These are phyloP conservation scores for Dissophora globulifera DNA, from an alignment of 192 early-diverging fungal genomes.

Conservation along the genomic window DNA sequence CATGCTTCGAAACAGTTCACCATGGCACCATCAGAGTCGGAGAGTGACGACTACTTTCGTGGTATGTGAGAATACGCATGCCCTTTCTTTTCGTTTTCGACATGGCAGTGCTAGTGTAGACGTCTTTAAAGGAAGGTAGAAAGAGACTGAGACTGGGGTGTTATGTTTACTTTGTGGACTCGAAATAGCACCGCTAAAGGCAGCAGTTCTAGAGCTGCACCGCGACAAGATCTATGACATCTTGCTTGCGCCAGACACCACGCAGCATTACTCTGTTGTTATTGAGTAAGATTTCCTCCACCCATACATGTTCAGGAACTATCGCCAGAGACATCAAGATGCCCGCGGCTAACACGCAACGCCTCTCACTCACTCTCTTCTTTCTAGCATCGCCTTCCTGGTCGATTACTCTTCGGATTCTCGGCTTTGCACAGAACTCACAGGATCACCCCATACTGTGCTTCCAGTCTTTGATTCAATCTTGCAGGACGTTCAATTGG, in stretches of 20 bases:
- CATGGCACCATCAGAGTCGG: constrained; percentile 16
- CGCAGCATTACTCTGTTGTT: constrained; percentile 38
- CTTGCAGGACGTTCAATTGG: constrained; percentile 37
- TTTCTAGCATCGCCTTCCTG: constrained; percentile 24
- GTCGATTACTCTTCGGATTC: constrained; percentile 29
- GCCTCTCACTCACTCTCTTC: not conserved
- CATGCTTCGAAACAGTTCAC: not conserved
- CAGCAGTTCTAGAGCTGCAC: constrained; percentile 33
- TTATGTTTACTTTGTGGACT: not conserved
- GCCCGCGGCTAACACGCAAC: not conserved
- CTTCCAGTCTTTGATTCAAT: constrained; percentile 37
- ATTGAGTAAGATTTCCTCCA: constrained; percentile 28
- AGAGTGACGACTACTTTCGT: constrained; percentile 24
- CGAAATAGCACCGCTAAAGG: constrained; percentile 10
- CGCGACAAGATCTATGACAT: constrained; percentile 40
- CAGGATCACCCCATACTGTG: constrained; percentile 31
- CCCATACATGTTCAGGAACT: not conserved
- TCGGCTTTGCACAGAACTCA: constrained; percentile 14
- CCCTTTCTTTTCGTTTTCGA: too few species aligned
- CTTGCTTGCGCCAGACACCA: constrained; percentile 23
- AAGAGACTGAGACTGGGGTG: not conserved
- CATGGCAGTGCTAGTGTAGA: not conserved
- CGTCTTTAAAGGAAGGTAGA: too few species aligned
- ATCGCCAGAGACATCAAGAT: too few species aligned
- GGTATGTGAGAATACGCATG: constrained; percentile 18